Evolutionary conservation across 2,329 filamentous ascomycete species (phyloP).

Genomic region (Alternaria consortialis): DNA sequence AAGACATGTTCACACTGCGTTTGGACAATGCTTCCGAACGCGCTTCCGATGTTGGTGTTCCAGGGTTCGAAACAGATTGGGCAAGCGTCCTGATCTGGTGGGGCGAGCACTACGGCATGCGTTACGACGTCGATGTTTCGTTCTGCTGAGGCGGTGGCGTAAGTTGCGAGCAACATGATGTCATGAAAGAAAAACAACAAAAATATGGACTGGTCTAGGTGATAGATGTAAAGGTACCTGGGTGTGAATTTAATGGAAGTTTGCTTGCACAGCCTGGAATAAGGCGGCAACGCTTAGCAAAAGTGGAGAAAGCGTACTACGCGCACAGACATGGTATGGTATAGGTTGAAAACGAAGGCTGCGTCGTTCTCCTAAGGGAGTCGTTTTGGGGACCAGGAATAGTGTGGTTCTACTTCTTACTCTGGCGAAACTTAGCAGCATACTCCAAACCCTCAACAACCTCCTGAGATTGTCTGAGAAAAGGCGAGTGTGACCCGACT

Average conservation of each 20-base stretch:
- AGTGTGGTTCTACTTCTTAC: neutral
- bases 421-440: neutral
- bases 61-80: neutral
- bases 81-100: neutral
- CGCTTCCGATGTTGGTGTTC: neutral
- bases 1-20: neutral
- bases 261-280: neutral
- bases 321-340: neutral
- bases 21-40: neutral
- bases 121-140: neutral
- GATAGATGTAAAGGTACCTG: too few species aligned
- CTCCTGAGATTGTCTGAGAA: conserved; percentile 7
- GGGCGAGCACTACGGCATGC: neutral
- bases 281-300: neutral
- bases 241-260: neutral
- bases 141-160: neutral
- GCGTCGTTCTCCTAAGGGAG: neutral
- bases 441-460: conserved; percentile 4
- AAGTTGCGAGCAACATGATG: neutral
- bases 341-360: neutral
- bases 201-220: too few species aligned
- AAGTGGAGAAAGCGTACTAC: neutral
- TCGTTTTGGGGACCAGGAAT: neutral
- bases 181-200: too few species aligned
- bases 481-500: conserved; percentile 5